Conservation (phyloP, 176 grass and related monocot species). For the Aegilops sharonensis region DNA sequence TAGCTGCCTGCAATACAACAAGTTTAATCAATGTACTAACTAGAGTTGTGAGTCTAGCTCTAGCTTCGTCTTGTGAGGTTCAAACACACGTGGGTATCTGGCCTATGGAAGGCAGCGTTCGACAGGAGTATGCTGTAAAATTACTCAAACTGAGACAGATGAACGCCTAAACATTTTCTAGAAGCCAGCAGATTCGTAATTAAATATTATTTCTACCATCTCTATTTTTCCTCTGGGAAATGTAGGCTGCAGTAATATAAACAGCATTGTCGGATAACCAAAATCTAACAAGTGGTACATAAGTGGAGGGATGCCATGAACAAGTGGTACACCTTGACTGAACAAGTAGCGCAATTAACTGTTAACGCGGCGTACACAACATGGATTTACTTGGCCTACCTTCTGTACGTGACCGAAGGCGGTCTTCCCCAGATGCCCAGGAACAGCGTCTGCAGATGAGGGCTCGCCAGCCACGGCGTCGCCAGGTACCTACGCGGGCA, state of each 20-base stretch:
- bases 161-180: not conserved
- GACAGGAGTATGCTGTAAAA: not conserved
- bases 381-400: slow-evolving; percentile 53
- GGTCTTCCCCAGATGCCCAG: slow-evolving; percentile 64
- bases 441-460: slow-evolving; percentile 90
- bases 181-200: not conserved
- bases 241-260: not conserved
- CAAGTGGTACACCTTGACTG: not conserved
- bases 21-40: not conserved
- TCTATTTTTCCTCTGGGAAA: not conserved
- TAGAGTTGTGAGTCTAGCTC: not conserved
- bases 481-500: slow-evolving; percentile 60
- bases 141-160: not conserved
- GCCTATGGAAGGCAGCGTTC: not conserved
- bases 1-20: slow-evolving; percentile 60
- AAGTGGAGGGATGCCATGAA: not conserved
- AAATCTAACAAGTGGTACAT: not conserved
- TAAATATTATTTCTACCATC: not conserved
- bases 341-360: not conserved
- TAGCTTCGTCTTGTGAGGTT: not conserved
- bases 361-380: not conserved
- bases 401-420: slow-evolving; percentile 70
- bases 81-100: not conserved
- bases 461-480: slow-evolving; percentile 94
- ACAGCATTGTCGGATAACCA: not conserved